Percentiles rank a stretch among this genome's conserved stretches.
phyloP scores from a whole-genome alignment of 208 protist genomes.

The Crithidia thermophila region DNA sequence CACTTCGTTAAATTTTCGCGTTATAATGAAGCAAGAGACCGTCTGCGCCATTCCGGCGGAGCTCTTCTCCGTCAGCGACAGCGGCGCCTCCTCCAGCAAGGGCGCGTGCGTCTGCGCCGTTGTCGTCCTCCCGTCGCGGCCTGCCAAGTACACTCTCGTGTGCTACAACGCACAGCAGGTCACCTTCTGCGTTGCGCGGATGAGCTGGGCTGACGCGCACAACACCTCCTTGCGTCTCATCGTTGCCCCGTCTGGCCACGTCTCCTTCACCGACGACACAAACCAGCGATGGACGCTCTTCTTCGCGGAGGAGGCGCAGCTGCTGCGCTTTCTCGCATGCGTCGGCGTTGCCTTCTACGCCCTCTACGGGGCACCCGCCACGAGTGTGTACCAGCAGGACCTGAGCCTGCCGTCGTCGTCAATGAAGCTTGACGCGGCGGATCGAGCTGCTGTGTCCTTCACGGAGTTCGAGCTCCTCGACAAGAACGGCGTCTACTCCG shows the following conservation, averaged over 20 bases:
- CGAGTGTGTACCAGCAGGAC: constrained; percentile 46
- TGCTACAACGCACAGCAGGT: constrained; percentile 77
- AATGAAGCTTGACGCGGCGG: constrained; percentile 33
- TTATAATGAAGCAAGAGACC: constrained; percentile 64
- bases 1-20: not conserved
- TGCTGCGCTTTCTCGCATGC: constrained; percentile 54
- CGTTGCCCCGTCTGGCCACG: constrained; percentile 51
- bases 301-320: constrained; percentile 45
- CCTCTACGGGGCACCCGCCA: constrained; percentile 45
- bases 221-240: constrained; percentile 62
- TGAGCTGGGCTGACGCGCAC: constrained; percentile 38
- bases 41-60: constrained; percentile 58
- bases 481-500: constrained; percentile 18
- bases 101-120: constrained; percentile 73
- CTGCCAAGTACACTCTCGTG: constrained; percentile 77
- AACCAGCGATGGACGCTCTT: constrained; percentile 57
- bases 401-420: constrained; percentile 46
- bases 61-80: constrained; percentile 53
- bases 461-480: constrained; percentile 42
- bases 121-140: constrained; percentile 46
- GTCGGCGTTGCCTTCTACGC: constrained; percentile 69
- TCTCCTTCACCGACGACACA: constrained; percentile 68
- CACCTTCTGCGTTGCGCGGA: constrained; percentile 62
- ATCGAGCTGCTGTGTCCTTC: constrained; percentile 47
- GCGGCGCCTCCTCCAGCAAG: constrained; percentile 45